A percentile compares a stretch with the other conserved stretches of the same genome.
phyloP scores from a whole-genome alignment of 768 basidiomycete genomes.

The Phlebiopsis flavidoalba region DNA sequence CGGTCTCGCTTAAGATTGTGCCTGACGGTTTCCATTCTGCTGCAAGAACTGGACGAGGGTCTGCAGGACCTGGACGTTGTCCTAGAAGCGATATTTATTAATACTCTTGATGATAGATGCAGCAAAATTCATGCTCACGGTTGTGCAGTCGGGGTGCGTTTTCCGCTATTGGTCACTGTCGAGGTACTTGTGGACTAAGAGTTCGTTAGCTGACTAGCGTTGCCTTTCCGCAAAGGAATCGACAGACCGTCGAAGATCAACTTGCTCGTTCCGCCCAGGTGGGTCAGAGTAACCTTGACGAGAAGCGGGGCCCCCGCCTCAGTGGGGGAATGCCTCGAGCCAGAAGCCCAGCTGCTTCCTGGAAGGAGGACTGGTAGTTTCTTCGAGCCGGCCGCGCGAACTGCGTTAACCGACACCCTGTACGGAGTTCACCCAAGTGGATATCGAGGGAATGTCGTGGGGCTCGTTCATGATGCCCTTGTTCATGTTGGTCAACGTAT shows the following conservation, averaged over 20 bases:
- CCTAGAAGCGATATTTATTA: conserved; percentile 21
- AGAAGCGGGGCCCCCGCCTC: conserved; percentile 36
- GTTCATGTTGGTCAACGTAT: background rate
- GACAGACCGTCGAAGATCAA: conserved; percentile 37
- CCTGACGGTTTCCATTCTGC: conserved; percentile 37
- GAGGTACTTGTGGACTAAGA: conserved; percentile 38
- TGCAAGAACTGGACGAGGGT: conserved; percentile 39
- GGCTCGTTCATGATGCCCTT: conserved; percentile 44
- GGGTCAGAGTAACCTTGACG: conserved; percentile 38
- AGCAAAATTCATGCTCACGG: conserved; percentile 18
- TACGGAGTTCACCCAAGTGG: conserved; percentile 29
- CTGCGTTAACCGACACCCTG: conserved; percentile 38
- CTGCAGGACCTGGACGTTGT: conserved; percentile 40
- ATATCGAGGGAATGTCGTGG: conserved; percentile 36
- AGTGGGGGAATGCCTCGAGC: conserved; percentile 32
- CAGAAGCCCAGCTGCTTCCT: conserved; percentile 36
- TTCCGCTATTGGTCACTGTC: conserved; percentile 41
- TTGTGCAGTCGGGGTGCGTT: conserved; percentile 38
- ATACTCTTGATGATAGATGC: too few relatives aligned
- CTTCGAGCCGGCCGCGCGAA: conserved; percentile 36
- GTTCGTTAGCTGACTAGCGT: background rate
- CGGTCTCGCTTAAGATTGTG: conserved; percentile 39
- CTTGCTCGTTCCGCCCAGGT: conserved; percentile 29
- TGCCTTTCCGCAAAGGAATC: background rate
- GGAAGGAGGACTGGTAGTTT: conserved; percentile 42